These are phyloP conservation scores for Dioszegia aurantiaca DNA, from an alignment of 768 basidiomycete genomes.

Conservation along the genomic window DNA sequence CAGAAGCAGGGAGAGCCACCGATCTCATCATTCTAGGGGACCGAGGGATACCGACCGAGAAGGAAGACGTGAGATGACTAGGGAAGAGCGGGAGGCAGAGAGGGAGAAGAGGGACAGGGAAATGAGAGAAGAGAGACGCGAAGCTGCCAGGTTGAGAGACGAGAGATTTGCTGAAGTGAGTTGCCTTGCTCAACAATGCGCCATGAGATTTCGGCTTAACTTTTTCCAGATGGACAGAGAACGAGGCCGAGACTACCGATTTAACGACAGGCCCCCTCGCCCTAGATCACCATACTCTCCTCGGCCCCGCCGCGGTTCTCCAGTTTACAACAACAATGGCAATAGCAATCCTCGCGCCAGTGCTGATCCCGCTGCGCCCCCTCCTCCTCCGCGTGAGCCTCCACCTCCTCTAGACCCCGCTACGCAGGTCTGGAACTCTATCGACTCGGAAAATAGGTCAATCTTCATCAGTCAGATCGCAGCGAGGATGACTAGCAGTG, in stretches of 20 bases:
- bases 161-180: slow-evolving; percentile 21
- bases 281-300: slow-evolving; percentile 23
- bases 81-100: slow-evolving; percentile 46
- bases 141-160: slow-evolving; percentile 23
- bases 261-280: slow-evolving; percentile 7
- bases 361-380: slow-evolving; percentile 12
- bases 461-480: slow-evolving; percentile 98
- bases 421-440: slow-evolving; percentile 65
- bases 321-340: slow-evolving; percentile 21
- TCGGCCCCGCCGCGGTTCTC: slow-evolving; percentile 31
- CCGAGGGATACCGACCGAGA: slow-evolving; percentile 17
- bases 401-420: slow-evolving; percentile 27
- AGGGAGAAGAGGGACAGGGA: slow-evolving; percentile 41
- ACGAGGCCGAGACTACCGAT: slow-evolving; percentile 26
- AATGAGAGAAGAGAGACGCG: slow-evolving; percentile 41
- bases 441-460: slow-evolving; percentile 96
- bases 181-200: background rate
- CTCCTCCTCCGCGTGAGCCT: slow-evolving; percentile 19
- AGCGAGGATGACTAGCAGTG: slow-evolving; percentile 90
- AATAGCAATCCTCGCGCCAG: no score
- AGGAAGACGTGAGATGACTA: slow-evolving; percentile 31
- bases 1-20: slow-evolving; percentile 33
- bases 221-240: slow-evolving; percentile 31
- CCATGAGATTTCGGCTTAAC: no score
- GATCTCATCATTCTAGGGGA: slow-evolving; percentile 28